A percentile compares a stretch with the other conserved stretches of the same genome.
These are phyloP conservation scores for Onygena corvina DNA, from an alignment of 2,329 filamentous ascomycete species.

Conservation along the genomic window DNA sequence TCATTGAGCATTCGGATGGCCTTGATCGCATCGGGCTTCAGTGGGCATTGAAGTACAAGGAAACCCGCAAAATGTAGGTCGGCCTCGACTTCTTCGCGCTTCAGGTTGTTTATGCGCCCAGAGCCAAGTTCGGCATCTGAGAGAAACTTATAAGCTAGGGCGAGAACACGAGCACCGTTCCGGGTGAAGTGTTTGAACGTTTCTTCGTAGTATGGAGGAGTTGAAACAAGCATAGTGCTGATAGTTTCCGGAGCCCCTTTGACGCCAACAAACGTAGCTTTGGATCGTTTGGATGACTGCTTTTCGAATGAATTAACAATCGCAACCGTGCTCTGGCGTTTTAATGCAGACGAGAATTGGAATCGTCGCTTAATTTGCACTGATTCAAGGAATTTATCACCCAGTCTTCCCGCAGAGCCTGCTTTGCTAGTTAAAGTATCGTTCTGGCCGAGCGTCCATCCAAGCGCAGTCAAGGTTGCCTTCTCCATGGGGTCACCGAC, in stretches of 20 bases:
- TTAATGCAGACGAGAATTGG: constrained; percentile 93
- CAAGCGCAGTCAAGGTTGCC: constrained; percentile 75
- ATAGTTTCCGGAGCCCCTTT: constrained; percentile 98
- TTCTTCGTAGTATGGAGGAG: constrained; percentile 85
- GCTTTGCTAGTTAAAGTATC: constrained; percentile 64
- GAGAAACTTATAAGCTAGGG: constrained; percentile 86
- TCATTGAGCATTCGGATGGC: constrained; percentile 95
- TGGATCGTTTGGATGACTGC: constrained; percentile 61
- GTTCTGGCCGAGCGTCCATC: constrained; percentile 84
- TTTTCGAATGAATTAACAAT: constrained; percentile 62
- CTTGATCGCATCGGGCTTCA: constrained; percentile 92
- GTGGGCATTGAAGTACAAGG: constrained; percentile 82
- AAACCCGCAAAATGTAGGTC: constrained; percentile 86
- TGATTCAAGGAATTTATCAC: constrained; percentile 46
- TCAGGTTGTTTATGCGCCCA: constrained; percentile 79
- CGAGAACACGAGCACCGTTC: constrained; percentile 86
- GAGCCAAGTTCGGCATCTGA: constrained; percentile 74
- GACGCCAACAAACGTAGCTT: constrained; percentile 82
- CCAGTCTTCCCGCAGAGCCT: constrained; percentile 30
- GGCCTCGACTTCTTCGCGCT: constrained; percentile 81
- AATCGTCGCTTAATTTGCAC: constrained; percentile 95
- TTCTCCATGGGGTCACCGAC: constrained; percentile 99
- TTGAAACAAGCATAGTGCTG: constrained; percentile 71
- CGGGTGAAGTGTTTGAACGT: constrained; percentile 97
- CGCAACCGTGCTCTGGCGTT: constrained; percentile 89